Base-by-base conservation (phyloP, 2,329 filamentous ascomycete genomes). In the Byssochlamys sp. region DNA sequence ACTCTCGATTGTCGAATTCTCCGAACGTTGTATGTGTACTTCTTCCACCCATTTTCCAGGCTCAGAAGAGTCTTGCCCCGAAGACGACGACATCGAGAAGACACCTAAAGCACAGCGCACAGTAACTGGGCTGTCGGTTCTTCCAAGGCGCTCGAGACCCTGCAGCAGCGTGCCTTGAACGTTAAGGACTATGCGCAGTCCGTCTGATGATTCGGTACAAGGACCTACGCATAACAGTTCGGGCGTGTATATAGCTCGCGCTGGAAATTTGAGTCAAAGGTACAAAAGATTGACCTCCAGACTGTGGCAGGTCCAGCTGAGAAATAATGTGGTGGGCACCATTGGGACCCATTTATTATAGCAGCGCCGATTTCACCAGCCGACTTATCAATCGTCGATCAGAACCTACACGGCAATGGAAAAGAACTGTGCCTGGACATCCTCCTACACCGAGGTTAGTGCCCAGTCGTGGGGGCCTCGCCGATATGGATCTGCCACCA, bases 1-100 rank as follows among this genome's bases (percentile, higher is more conserved):
- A 56, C 7, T 60, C 59, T 35, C 61, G 53, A 9, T 59, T 57
- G 19, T 58, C 56, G 10, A 59, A 55, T 27, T 56, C 58, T 49
- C 60, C 50, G 52, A 53, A 24, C 27, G 19, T 10, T 11, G 27
- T 9, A 5, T 12, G 4, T 53, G 25, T 6, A n/a, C 19, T 52
- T 52, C 28, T 53, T 53, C 52, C 5, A 24, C 19, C 52, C 52
- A 53, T 53, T 31, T 29, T 35, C 52, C 19, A 29, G 52, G 52
- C 7, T 53, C 52, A 3, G 52, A 31, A 28, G 26, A 29, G 28
- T n/a, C 24, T 51, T 26, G 49, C 24, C 49, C 49, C 24, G 26
- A 27, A 26, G 48, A 25, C 24, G 49, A 51, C 49, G 27, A 26
- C 49, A 12, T 12, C 12, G 6, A 10, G 25, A 26, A 26, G 49